Conservation (phyloP, 176 grass and related monocot genomes). For the Tillandsia leiboldiana region DNA sequence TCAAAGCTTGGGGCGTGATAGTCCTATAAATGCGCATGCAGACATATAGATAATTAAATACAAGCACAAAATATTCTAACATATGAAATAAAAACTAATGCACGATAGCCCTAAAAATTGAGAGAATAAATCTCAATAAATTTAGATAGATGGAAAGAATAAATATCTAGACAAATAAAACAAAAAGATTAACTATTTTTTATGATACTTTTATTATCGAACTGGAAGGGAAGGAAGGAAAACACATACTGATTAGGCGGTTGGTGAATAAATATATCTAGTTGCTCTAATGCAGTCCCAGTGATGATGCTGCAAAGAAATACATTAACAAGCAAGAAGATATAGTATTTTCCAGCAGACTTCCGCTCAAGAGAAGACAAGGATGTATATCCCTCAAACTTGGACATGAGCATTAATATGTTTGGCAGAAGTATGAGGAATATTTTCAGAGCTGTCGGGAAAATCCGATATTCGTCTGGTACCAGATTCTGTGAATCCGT, state of each 20-base stretch:
- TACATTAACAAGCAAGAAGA: constrained; percentile 88
- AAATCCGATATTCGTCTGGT: too few species aligned
- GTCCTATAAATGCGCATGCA: too few species aligned
- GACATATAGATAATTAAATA: neutral
- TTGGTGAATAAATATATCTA: constrained; percentile 59
- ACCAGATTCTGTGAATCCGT: too few species aligned
- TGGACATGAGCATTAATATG: constrained; percentile 99
- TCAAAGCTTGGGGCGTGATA: too few species aligned
- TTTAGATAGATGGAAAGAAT: neutral
- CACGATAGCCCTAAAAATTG: neutral
- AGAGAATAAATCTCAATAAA: neutral
- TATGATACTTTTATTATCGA: neutral
- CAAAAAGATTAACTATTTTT: neutral
- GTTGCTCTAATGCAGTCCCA: constrained; percentile 85
- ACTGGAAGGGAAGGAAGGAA: constrained; percentile 3
- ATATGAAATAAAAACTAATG: neutral
- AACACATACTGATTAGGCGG: constrained; percentile 83
- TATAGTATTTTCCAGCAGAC: constrained; percentile 80
- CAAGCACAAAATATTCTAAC: neutral
- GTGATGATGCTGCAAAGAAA: constrained; percentile 67
- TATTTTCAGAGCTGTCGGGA: constrained; percentile 84
- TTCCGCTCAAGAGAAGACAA: constrained; percentile 79
- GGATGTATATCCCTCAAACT: constrained; percentile 76
- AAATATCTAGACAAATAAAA: neutral
- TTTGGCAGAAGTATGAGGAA: constrained; percentile 94